Percentiles rank a stretch among this genome's conserved stretches.
Conservation (phyloP, 495 filamentous ascomycete species). For the Annulohypoxylon nitens region DNA sequence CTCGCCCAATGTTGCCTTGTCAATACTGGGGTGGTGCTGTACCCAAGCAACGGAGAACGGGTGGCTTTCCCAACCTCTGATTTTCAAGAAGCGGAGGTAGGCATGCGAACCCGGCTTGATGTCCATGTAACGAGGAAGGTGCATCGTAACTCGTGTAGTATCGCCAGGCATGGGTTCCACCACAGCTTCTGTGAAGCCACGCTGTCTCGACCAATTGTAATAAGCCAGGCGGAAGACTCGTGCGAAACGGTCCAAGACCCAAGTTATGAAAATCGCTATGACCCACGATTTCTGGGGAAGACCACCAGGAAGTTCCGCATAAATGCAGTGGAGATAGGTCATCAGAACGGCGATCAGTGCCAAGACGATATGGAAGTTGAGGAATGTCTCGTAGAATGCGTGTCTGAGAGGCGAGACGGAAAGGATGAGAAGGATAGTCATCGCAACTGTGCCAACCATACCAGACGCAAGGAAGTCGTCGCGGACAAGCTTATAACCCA, state of each 20-base stretch:
- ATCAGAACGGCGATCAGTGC: constrained; percentile 71
- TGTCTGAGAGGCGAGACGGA: constrained; percentile 85
- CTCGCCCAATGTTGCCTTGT: constrained; percentile 41
- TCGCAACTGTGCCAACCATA: constrained; percentile 64
- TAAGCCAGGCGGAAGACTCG: constrained; percentile 78
- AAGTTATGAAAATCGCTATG: constrained; percentile 75
- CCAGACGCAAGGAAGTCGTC: constrained; percentile 70
- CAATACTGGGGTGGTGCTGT: constrained; percentile 56
- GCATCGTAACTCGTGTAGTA: constrained; percentile 83
- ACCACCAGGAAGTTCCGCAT: constrained; percentile 58
- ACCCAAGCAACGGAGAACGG: constrained; percentile 96
- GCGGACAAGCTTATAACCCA: constrained; percentile 60
- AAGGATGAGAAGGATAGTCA: constrained; percentile 70
- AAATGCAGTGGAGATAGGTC: constrained; percentile 76
- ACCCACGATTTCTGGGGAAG: constrained; percentile 76
- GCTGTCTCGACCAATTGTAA: constrained; percentile 71
- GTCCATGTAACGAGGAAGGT: constrained; percentile 79
- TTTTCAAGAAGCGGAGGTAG: constrained; percentile 83
- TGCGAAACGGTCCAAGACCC: constrained; percentile 79
- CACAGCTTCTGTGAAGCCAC: constrained; percentile 74
- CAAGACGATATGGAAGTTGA: constrained; percentile 82
- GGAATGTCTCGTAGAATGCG: constrained; percentile 96
- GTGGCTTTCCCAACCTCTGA: constrained; percentile 87
- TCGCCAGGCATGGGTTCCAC: constrained; percentile 86
- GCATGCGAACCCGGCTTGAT: constrained; percentile 88